Base-by-base conservation (phyloP, 1,139 yeast species). In the Meyerozyma carpophila region DNA sequence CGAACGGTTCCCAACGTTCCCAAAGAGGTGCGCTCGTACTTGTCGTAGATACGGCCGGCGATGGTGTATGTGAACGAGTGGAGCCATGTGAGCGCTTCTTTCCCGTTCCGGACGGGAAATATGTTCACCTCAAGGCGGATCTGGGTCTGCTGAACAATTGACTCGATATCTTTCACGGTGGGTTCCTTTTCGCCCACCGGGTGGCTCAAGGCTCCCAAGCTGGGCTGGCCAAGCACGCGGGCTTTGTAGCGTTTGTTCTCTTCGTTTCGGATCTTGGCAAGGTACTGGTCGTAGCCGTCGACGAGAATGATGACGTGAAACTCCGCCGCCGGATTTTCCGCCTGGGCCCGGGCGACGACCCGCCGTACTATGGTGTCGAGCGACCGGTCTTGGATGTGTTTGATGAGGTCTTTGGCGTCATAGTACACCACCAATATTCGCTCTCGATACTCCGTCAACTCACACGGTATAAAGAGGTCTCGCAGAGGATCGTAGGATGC, bases 41-140 rank as follows among this genome's bases (percentile, higher is more conserved):
- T 77, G 56, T 82, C 88, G 57, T 79, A 77, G 29, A 79, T 55
- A 7, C 78, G 66, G 25, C 65, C 59, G 0, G 82, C 74, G 8
- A 83, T 70, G 0, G 88, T 70, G 51, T 80, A 75, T 0, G 85
- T 68, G 49, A 82, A 73, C 11, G 82, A 73, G 37, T 67, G 70
- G 20, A 82, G 54, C 81, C 87, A 80, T 9, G 67, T 70, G 2
- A 73, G 46, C 10, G 79, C 68, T 43, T 84, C 90, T 24, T 63
- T 60, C 16, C 59, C 51, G 3, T 75, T 69, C 44, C 70, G 68
- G 1, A 77, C 66, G 0, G 77, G 70, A 49, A 79, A 77, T 1
- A 79, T 58, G 45, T 77, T 79, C 28, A 75, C 58, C 3, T 69
- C 68, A 20, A 61, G 44, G 8, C 54, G 52, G 8, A 67, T 51